Conservation (phyloP, 805 yeast genomes). For the Candida sithepensis region DNA sequence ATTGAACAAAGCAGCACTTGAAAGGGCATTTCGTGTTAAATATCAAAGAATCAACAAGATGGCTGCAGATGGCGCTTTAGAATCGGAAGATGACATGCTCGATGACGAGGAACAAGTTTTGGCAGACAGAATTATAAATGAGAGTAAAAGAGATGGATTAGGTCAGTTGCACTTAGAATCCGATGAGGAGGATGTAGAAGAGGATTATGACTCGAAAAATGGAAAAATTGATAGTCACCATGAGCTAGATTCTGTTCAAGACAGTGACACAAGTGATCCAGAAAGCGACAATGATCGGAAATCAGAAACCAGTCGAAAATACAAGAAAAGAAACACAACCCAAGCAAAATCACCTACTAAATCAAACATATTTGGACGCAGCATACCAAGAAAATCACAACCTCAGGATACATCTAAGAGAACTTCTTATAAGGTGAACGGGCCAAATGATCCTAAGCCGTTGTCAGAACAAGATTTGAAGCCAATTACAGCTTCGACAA, state of each 20-base stretch:
- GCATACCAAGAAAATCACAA: neutral
- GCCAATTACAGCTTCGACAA: slow-evolving; percentile 21
- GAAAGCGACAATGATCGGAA: neutral
- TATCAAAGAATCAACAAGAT: slow-evolving; percentile 19
- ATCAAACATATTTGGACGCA: neutral
- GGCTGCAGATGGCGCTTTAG: slow-evolving; percentile 24
- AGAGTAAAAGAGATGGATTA: slow-evolving; percentile 32
- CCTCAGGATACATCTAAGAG: slow-evolving; percentile 3
- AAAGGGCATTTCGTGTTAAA: slow-evolving; percentile 39
- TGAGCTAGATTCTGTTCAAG: slow-evolving; percentile 3
- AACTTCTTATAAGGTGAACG: neutral
- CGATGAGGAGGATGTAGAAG: slow-evolving; percentile 11
- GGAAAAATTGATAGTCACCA: slow-evolving; percentile 1
- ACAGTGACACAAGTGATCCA: neutral
- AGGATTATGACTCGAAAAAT: neutral
- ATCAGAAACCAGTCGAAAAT: neutral
- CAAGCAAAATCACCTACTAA: neutral
- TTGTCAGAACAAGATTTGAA: slow-evolving; percentile 23
- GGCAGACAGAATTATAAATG: slow-evolving; percentile 44
- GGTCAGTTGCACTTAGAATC: slow-evolving; percentile 17
- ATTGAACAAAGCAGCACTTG: slow-evolving; percentile 45
- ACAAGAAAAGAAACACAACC: neutral
- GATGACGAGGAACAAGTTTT: slow-evolving; percentile 39
- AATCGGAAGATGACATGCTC: slow-evolving; percentile 33
- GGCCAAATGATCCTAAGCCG: slow-evolving; percentile 8